Conservation (phyloP, 1,284 basidiomycete species). For the Cryptococcus wingfieldii region DNA sequence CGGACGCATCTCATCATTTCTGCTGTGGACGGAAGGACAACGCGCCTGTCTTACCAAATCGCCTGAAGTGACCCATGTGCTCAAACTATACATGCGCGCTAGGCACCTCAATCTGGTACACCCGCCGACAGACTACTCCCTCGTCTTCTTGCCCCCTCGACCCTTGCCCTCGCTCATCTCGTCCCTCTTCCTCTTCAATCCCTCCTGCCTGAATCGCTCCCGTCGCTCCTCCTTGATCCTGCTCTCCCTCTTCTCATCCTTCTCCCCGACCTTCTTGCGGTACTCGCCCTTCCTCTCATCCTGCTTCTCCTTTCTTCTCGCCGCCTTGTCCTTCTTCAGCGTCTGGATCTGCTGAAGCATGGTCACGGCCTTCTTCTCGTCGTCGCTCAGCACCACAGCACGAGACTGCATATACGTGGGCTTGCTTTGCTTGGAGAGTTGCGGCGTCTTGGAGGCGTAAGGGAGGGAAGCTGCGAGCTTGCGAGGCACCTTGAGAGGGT, state of each 20-base stretch:
- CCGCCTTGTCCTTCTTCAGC: constrained; percentile 80
- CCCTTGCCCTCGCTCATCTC: constrained; percentile 26
- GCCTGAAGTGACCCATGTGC: too few species aligned
- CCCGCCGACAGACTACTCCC: not conserved
- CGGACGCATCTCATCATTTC: too few species aligned
- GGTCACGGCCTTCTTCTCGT: constrained; percentile 89
- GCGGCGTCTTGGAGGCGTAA: constrained; percentile 86
- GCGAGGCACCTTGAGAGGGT: constrained; percentile 80
- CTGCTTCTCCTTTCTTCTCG: constrained; percentile 75
- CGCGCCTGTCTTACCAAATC: too few species aligned
- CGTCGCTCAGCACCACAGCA: constrained; percentile 89
- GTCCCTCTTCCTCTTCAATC: constrained; percentile 60
- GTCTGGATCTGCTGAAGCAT: constrained; percentile 92
- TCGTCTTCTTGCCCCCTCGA: constrained; percentile 17
- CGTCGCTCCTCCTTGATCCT: constrained; percentile 76
- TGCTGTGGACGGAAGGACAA: too few species aligned
- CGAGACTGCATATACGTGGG: constrained; percentile 86
- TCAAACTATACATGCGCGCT: too few species aligned
- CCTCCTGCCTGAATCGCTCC: constrained; percentile 68
- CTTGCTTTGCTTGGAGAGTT: constrained; percentile 67
- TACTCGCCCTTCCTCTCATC: constrained; percentile 61
- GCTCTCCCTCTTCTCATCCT: constrained; percentile 63
- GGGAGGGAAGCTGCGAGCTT: constrained; percentile 86
- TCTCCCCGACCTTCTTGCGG: constrained; percentile 64
- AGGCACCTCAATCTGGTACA: too few species aligned